phyloP scores from a whole-genome alignment of 2,329 filamentous ascomycete genomes.

The Chlorencoelia australis region DNA sequence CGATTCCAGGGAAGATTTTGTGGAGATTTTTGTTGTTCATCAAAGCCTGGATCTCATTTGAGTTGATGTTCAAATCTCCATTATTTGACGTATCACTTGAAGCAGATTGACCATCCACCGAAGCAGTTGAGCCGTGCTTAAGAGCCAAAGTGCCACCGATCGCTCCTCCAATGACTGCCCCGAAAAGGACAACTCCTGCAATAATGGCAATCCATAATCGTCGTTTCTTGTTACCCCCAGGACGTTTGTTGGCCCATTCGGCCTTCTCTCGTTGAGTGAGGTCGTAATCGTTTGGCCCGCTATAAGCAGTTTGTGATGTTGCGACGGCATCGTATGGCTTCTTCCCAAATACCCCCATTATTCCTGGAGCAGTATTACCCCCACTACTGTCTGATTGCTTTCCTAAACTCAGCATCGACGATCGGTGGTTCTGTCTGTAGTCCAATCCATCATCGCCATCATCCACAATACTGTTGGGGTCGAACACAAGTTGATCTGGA shows the following conservation, averaged over 20 bases:
- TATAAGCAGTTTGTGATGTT: constrained; percentile 7
- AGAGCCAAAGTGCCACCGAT: constrained; percentile 46
- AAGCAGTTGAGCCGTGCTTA: constrained; percentile 19
- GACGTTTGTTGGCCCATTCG: constrained; percentile 51
- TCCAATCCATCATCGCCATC: constrained; percentile 79
- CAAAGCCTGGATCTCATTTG: constrained; percentile 67
- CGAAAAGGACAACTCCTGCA: constrained; percentile 55
- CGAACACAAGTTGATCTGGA: constrained; percentile 21
- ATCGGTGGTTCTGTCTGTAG: constrained; percentile 40
- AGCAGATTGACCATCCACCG: constrained; percentile 33
- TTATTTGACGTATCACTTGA: constrained; percentile 49
- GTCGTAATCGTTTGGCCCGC: constrained; percentile 16
- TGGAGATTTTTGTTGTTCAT: constrained; percentile 75
- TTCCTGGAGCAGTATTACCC: constrained; percentile 17
- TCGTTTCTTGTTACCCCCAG: constrained; percentile 52
- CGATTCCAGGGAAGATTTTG: constrained; percentile 90
- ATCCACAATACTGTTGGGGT: constrained; percentile 73
- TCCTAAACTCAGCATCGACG: constrained; percentile 36
- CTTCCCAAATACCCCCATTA: constrained; percentile 20
- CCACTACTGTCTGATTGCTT: constrained; percentile 16
- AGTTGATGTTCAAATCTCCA: constrained; percentile 65
- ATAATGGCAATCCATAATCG: constrained; percentile 58
- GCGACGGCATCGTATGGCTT: constrained; percentile 22
- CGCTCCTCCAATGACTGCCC: constrained; percentile 63
- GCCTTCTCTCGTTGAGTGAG: constrained; percentile 45